Evolutionary conservation across 306 rosid species (phyloP).

Genomic region (Glycine soja): DNA sequence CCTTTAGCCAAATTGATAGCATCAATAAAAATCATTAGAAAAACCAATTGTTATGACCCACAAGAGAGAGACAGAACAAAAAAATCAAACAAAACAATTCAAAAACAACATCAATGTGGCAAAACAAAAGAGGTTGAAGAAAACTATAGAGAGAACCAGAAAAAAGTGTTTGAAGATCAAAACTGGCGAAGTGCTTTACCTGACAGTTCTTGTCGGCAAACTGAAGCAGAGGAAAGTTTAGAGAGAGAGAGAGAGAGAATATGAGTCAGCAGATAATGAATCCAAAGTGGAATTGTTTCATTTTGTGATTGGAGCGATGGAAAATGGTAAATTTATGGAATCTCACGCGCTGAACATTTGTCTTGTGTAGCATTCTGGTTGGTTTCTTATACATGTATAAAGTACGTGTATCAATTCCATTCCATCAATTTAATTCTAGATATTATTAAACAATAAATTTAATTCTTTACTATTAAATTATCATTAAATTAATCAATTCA

Average conservation of each 20-base stretch:
- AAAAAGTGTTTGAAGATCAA: constrained; percentile 10
- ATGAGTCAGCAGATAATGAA: constrained; percentile 12
- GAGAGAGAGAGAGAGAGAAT: not conserved
- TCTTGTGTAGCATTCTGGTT: not conserved
- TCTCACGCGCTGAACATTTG: constrained; percentile 45
- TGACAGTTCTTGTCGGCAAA: not conserved
- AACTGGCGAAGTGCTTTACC: constrained; percentile 7
- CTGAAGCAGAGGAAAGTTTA: constrained; percentile 27
- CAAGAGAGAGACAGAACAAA: not conserved
- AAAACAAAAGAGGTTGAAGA: not conserved
- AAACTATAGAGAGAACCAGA: constrained; percentile 8
- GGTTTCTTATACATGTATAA: not conserved
- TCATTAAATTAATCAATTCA: not conserved
- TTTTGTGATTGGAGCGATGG: not conserved
- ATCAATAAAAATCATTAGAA: not conserved
- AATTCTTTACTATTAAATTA: not conserved
- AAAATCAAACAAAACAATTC: constrained; percentile 11
- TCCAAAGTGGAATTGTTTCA: constrained; percentile 13
- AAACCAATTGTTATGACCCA: not conserved
- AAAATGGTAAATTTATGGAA: not conserved
- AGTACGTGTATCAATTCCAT: not conserved
- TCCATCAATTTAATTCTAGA: not conserved
- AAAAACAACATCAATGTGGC: not conserved
- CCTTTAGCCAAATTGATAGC: constrained; percentile 2
- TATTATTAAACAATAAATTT: not conserved